phyloP scores from a whole-genome alignment of 2,329 filamentous ascomycete genomes.

The Aspergillus costaricaensis region DNA sequence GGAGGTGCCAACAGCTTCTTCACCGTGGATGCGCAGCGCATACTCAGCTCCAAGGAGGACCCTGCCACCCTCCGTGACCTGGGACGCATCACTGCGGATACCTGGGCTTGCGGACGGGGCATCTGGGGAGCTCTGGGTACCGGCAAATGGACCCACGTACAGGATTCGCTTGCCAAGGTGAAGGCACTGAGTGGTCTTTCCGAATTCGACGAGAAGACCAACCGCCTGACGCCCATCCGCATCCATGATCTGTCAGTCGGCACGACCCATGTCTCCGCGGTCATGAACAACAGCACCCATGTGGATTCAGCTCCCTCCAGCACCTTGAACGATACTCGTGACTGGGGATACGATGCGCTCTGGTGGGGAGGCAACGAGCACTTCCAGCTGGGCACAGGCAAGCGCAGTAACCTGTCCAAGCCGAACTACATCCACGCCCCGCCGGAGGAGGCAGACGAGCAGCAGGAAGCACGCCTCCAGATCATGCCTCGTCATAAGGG shows the following conservation, averaged over 20 bases:
- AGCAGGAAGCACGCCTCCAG: conserved; percentile 72
- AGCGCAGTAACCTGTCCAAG: conserved; percentile 73
- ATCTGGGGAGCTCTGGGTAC: conserved; percentile 82
- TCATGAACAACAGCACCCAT: conserved; percentile 78
- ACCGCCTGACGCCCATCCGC: conserved; percentile 73
- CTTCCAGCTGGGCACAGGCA: conserved; percentile 90
- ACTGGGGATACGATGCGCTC: conserved; percentile 84
- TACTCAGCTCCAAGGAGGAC: conserved; percentile 52
- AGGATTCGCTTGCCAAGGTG: conserved; percentile 74
- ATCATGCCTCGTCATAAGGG: conserved; percentile 76
- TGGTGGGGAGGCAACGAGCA: conserved; percentile 96
- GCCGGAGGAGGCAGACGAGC: conserved; percentile 61
- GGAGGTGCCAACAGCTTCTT: conserved; percentile 88
- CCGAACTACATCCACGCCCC: conserved; percentile 82
- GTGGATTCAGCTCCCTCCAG: conserved; percentile 55
- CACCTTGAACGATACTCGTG: conserved; percentile 68
- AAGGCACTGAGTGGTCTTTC: conserved; percentile 79
- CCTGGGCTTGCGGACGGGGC: conserved; percentile 84
- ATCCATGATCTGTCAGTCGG: conserved; percentile 73
- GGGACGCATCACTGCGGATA: conserved; percentile 68
- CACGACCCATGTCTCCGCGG: conserved; percentile 75
- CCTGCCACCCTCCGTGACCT: conserved; percentile 45
- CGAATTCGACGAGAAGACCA: conserved; percentile 78
- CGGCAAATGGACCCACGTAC: conserved; percentile 86
- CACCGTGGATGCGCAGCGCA: conserved; percentile 72